phyloP scores from a whole-genome alignment of 2,329 filamentous ascomycete genomes.

The Trichoderma oligosporum region DNA sequence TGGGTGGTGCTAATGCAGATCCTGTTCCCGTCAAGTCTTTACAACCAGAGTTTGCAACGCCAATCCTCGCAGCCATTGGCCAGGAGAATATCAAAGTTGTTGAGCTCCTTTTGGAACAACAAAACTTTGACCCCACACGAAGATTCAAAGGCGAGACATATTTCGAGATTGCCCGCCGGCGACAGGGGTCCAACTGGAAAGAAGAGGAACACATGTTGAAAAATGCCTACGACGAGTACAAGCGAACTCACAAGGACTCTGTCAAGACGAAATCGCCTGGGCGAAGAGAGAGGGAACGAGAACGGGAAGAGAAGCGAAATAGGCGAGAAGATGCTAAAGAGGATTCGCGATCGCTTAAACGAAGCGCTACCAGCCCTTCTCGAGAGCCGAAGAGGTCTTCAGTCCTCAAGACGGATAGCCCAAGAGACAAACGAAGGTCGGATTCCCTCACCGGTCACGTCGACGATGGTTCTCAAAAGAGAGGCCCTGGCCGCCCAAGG shows the following conservation, averaged over 20 bases:
- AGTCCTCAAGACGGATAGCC: conserved; percentile 38
- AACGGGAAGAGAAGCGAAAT: conserved; percentile 42
- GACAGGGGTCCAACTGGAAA: conserved; percentile 84
- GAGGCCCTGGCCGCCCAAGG: conserved; percentile 50
- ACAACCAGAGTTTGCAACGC: conserved; percentile 73
- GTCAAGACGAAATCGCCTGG: conserved; percentile 50
- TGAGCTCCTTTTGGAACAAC: conserved; percentile 71
- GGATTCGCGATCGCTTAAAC: conserved; percentile 43
- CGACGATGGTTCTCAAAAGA: conserved; percentile 50
- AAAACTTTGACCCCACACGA: conserved; percentile 76
- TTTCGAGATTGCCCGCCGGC: conserved; percentile 77
- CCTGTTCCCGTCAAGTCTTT: conserved; percentile 61
- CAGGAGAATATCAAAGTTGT: conserved; percentile 83
- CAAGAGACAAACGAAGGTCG: conserved; percentile 48
- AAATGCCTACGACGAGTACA: conserved; percentile 65
- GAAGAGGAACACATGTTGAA: conserved; percentile 81
- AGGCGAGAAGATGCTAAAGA: conserved; percentile 44
- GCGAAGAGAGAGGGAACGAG: conserved; percentile 40
- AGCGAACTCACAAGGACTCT: conserved; percentile 47
- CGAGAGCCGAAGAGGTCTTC: conserved; percentile 47
- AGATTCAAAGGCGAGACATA: conserved; percentile 76
- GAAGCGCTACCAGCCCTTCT: conserved; percentile 47
- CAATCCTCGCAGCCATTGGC: conserved; percentile 91
- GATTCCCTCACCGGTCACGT: conserved; percentile 39
- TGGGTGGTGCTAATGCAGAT: conserved; percentile 64